These are phyloP conservation scores for Achaetomium macrosporum DNA, from an alignment of 2,329 filamentous ascomycete genomes.

Conservation along the genomic window DNA sequence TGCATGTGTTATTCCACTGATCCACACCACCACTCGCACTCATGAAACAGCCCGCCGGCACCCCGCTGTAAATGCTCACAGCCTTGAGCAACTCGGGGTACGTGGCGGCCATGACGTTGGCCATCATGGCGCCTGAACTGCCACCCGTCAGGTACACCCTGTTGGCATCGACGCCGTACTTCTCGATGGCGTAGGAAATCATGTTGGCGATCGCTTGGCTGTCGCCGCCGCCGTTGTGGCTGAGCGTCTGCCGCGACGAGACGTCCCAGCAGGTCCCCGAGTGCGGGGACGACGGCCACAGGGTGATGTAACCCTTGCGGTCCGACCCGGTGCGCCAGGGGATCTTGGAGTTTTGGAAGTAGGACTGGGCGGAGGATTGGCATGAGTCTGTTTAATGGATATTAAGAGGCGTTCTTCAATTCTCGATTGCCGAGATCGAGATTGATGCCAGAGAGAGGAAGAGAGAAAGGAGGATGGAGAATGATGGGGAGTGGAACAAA, in stretches of 20 bases:
- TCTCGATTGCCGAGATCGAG: too few relatives aligned
- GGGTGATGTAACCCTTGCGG: slow-evolving; percentile 36
- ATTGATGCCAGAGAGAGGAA: too few relatives aligned
- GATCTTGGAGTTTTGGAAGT: slow-evolving; percentile 33
- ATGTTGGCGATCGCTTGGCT: slow-evolving; percentile 35
- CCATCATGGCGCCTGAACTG: slow-evolving; percentile 34
- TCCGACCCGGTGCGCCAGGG: slow-evolving; percentile 33
- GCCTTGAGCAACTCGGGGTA: slow-evolving; percentile 39
- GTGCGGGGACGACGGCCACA: slow-evolving; percentile 48
- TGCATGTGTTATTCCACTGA: slow-evolving; percentile 48
- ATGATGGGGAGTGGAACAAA: too few relatives aligned
- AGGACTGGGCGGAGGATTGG: slow-evolving; percentile 32
- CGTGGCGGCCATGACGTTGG: slow-evolving; percentile 37
- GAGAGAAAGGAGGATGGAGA: too few relatives aligned
- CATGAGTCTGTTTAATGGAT: slow-evolving; percentile 27
- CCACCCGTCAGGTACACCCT: slow-evolving; percentile 34
- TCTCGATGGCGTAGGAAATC: slow-evolving; percentile 30
- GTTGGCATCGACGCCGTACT: slow-evolving; percentile 28
- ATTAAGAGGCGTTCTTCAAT: too few relatives aligned
- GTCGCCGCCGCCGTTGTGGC: slow-evolving; percentile 32
- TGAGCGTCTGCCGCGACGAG: slow-evolving; percentile 37
- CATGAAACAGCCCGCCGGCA: slow-evolving; percentile 38
- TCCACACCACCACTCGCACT: slow-evolving; percentile 35
- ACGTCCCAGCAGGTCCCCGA: slow-evolving; percentile 53
- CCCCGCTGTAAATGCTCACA: slow-evolving; percentile 35